Base-by-base conservation (phyloP, 345 rosid species). In the Streptanthus diversifolius region DNA sequence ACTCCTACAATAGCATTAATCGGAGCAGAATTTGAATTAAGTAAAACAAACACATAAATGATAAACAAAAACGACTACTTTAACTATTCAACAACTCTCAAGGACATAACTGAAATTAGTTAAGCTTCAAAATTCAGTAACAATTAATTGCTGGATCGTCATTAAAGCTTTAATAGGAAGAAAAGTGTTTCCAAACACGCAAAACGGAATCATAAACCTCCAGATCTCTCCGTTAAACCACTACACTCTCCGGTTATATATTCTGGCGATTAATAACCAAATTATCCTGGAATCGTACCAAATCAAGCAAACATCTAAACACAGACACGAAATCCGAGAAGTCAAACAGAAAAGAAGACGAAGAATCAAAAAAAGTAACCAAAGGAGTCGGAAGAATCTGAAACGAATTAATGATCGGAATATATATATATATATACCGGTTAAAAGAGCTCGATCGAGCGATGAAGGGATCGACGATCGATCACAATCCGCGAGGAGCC, bases 141-240 rank as follows among this genome's bases (percentile, higher is more conserved):
- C 19, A 35, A 60, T 3, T 8, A 35, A 60, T 3, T 8, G 12
- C 35, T 33, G 17, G 11, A 24, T 21, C 32, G 7, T 0, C 5
- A 30, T 58, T 22, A 10, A 30, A 14, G 13, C 11, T 15, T 13
- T 24, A 24, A 36, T 3, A 13, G 18, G 15, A 10, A 22, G 5
- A 10, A 8, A 36, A 41, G 48, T 32, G 13, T 0, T 18, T 30
- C 55, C 27, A 70, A 45, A 29, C 29, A 5, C 54, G 5, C 24
- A 18, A 67, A 68, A 14, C 37, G 6, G 68, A 49, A 43, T 19
- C 57, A 27, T 75, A 74, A 72, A 36, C 68, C 70, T 35, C 55
- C 44, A 77, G 72, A 82, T 82, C 79, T 60, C 35, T 18, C 5
- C 36, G 8, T 56, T 56, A 65, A 76, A 76, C 79, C 79, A 64